These are phyloP conservation scores for Xylariaceae sp. DNA, from an alignment of 2,329 filamentous ascomycete species.

Conservation along the genomic window DNA sequence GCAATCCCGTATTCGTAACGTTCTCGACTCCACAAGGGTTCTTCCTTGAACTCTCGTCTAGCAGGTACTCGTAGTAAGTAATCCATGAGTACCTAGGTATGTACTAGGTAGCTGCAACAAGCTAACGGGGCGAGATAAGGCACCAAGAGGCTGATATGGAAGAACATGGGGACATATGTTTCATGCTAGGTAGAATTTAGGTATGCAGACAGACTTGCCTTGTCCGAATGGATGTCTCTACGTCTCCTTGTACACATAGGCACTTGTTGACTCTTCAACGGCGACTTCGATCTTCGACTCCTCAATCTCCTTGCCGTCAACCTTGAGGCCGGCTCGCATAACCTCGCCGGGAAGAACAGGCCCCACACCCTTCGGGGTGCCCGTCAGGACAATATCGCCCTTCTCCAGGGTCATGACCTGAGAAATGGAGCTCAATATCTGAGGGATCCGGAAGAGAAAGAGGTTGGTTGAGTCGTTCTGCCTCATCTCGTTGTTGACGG, in stretches of 20 bases:
- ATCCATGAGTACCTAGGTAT: too few relatives aligned
- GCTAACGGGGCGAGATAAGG: too few relatives aligned
- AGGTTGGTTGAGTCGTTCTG: constrained; percentile 87
- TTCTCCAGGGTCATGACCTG: constrained; percentile 90
- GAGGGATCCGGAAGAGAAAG: constrained; percentile 89
- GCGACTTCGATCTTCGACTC: constrained; percentile 79
- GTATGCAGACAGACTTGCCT: neutral
- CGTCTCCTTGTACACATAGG: constrained; percentile 73
- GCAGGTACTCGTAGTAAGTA: too few relatives aligned
- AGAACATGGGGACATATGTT: too few relatives aligned
- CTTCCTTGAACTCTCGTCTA: too few relatives aligned
- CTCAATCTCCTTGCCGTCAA: constrained; percentile 75
- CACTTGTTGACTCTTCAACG: constrained; percentile 72
- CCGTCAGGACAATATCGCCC: constrained; percentile 92
- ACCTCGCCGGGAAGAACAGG: constrained; percentile 79
- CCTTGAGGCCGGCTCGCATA: constrained; percentile 75
- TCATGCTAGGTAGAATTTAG: too few relatives aligned
- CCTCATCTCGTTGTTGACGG: constrained; percentile 70
- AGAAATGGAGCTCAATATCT: constrained; percentile 84
- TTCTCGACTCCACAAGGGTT: neutral
- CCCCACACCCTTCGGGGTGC: constrained; percentile 93
- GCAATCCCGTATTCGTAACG: neutral
- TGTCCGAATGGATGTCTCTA: constrained; percentile 32
- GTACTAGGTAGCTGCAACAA: too few relatives aligned
- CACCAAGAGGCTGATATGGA: too few relatives aligned